phyloP scores from a whole-genome alignment of 2,329 filamentous ascomycete species.

The Ampelomyces quisqualis region DNA sequence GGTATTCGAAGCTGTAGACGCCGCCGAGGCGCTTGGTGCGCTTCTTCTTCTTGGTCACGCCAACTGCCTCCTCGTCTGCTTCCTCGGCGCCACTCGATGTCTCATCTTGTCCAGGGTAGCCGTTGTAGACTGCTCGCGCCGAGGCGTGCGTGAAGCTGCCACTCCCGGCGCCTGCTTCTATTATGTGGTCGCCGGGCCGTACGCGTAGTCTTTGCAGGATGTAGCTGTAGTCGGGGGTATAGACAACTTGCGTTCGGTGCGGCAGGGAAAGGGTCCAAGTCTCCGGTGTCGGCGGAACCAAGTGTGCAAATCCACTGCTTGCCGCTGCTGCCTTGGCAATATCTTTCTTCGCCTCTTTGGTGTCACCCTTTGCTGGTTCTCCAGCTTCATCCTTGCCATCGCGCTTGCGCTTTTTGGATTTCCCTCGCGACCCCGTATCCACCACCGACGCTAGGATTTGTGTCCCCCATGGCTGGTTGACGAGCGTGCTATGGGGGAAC shows the following conservation, averaged over 20 bases:
- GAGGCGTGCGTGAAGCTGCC: conserved; percentile 83
- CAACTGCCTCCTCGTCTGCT: conserved; percentile 38
- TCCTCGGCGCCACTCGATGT: conserved; percentile 12
- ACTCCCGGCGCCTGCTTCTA: conserved; percentile 79
- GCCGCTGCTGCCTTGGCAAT: conserved; percentile 51
- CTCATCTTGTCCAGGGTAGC: conserved; percentile 53
- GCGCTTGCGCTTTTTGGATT: conserved; percentile 54
- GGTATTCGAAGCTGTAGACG: conserved; percentile 82
- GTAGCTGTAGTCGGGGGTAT: conserved; percentile 84
- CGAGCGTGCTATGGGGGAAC: conserved; percentile 53
- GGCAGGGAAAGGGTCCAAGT: conserved; percentile 79
- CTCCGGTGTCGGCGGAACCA: conserved; percentile 77
- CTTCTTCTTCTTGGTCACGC: conserved; percentile 26
- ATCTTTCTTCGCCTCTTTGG: conserved; percentile 37
- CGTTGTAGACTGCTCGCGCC: conserved; percentile 72
- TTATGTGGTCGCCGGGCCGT: conserved; percentile 69
- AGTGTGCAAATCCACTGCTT: conserved; percentile 70
- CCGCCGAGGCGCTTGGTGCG: conserved; percentile 55
- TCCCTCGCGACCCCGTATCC: conserved; percentile 85
- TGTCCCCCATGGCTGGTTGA: conserved; percentile 83
- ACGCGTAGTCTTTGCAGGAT: conserved; percentile 74
- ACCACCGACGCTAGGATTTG: conserved; percentile 88
- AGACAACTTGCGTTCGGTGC: conserved; percentile 82
- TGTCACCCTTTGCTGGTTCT: conserved; percentile 14
- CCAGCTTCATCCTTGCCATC: conserved; percentile 40